Conservation (phyloP, 1,284 basidiomycete genomes). For the Meira nashicola region DNA sequence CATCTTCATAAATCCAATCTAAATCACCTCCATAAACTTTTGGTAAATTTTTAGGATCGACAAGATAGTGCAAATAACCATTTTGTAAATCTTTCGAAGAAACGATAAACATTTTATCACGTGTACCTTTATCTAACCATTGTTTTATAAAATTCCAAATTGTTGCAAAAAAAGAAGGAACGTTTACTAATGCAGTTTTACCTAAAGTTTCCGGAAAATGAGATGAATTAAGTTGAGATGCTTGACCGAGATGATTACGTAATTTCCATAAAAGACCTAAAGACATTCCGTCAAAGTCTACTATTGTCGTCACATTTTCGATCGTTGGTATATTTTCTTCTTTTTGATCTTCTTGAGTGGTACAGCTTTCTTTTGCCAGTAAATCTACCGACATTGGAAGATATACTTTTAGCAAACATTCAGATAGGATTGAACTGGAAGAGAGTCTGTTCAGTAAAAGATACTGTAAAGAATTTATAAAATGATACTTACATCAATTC, state of each 20-base stretch:
- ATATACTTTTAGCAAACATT: too few relatives aligned
- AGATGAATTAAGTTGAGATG: slow-evolving; percentile 1
- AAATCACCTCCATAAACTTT: slow-evolving; percentile 7
- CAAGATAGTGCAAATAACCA: neutral
- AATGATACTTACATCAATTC: too few relatives aligned
- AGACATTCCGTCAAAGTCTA: slow-evolving; percentile 8
- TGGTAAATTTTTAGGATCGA: slow-evolving; percentile 1
- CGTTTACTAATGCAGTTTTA: slow-evolving; percentile 8
- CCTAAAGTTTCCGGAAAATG: slow-evolving; percentile 9
- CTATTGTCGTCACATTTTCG: slow-evolving; percentile 2
- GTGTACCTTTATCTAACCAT: slow-evolving; percentile 11
- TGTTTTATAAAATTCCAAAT: neutral
- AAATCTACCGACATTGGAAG: too few relatives aligned
- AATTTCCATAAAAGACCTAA: neutral
- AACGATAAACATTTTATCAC: slow-evolving; percentile 7
- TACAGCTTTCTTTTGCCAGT: too few relatives aligned
- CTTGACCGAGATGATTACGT: slow-evolving; percentile 5
- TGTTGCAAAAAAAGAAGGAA: slow-evolving; percentile 6
- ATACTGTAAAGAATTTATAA: too few relatives aligned
- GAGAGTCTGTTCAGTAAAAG: too few relatives aligned
- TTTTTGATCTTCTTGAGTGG: too few relatives aligned
- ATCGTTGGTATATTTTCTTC: too few relatives aligned
- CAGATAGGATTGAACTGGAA: too few relatives aligned
- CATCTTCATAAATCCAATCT: slow-evolving; percentile 9
- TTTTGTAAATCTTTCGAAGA: neutral